A percentile compares a stretch with the other conserved stretches of the same genome.
These are phyloP conservation scores for Ogataea kodamae DNA, from an alignment of 805 yeast genomes.

Conservation along the genomic window DNA sequence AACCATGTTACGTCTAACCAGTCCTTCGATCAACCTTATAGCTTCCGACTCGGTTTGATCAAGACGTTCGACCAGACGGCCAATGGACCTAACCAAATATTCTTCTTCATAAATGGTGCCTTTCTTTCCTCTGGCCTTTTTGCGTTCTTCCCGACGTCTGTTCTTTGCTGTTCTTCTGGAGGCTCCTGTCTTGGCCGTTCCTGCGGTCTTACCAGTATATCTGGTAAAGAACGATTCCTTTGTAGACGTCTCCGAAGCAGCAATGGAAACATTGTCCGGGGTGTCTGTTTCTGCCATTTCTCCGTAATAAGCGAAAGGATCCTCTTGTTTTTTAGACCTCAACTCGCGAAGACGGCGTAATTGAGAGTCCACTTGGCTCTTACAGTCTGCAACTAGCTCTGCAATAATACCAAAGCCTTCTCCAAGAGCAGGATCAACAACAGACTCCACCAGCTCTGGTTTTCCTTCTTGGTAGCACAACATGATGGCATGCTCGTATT, in stretches of 20 bases:
- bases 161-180: constrained; percentile 90
- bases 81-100: constrained; percentile 81
- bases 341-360: constrained; percentile 78
- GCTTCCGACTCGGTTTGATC: constrained; percentile 75
- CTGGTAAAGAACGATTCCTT: constrained; percentile 91
- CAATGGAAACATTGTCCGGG: constrained; percentile 92
- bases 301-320: constrained; percentile 85
- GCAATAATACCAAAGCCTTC: constrained; percentile 88
- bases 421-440: constrained; percentile 70
- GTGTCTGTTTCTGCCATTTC: constrained; percentile 59
- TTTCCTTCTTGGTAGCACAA: constrained; percentile 46
- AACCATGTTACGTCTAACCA: constrained; percentile 65
- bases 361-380: constrained; percentile 80
- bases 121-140: constrained; percentile 94
- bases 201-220: constrained; percentile 93
- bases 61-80: constrained; percentile 81
- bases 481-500: constrained; percentile 73
- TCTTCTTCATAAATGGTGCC: constrained; percentile 98
- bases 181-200: constrained; percentile 96
- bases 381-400: constrained; percentile 91
- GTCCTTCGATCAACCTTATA: constrained; percentile 63
- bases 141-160: constrained; percentile 91
- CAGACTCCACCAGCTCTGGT: constrained; percentile 46
- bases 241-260: constrained; percentile 90
- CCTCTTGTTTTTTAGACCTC: constrained; percentile 75